Percentiles rank a stretch among this genome's conserved stretches.
Conservation (phyloP, 2,329 filamentous ascomycete species). For the Colletotrichum echinochloae region DNA sequence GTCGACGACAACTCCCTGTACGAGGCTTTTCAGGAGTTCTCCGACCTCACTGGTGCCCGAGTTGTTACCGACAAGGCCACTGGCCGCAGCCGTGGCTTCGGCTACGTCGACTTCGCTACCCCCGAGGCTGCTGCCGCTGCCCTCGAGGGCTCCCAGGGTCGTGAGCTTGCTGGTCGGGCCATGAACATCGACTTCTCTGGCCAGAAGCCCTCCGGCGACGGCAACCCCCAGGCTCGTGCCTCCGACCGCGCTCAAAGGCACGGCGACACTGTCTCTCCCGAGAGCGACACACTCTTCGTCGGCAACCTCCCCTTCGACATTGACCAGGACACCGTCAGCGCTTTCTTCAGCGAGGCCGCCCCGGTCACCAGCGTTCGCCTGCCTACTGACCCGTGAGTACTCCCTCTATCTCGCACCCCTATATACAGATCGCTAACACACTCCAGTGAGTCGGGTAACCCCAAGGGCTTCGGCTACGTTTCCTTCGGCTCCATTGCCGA, state of each 20-base stretch:
- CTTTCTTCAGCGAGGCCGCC: slow-evolving; percentile 79
- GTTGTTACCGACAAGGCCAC: slow-evolving; percentile 86
- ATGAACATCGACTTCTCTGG: slow-evolving; percentile 85
- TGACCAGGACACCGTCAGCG: slow-evolving; percentile 79
- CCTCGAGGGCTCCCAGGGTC: slow-evolving; percentile 78
- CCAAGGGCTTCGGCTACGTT: slow-evolving; percentile 95
- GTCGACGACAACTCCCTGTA: slow-evolving; percentile 86
- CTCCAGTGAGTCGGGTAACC: slow-evolving; percentile 77
- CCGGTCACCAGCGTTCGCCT: slow-evolving; percentile 84
- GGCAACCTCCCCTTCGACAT: slow-evolving; percentile 91
- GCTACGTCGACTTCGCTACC: slow-evolving; percentile 88
- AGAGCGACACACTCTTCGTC: slow-evolving; percentile 89
- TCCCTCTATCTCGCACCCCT: not conserved
- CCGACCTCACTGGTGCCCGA: slow-evolving; percentile 77
- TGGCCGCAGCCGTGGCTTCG: slow-evolving; percentile 90
- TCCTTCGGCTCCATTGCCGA: slow-evolving; percentile 86
- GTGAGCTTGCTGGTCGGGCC: slow-evolving; percentile 78
- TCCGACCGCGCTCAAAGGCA: slow-evolving; percentile 75
- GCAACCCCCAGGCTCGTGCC: slow-evolving; percentile 66
- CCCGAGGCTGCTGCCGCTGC: slow-evolving; percentile 77
- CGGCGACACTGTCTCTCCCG: slow-evolving; percentile 83
- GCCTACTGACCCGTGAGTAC: slow-evolving; percentile 80
- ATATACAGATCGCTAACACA: slow-evolving; percentile 43
- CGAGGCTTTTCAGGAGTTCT: slow-evolving; percentile 84
- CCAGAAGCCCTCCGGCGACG: slow-evolving; percentile 69